These are phyloP conservation scores for Penicillium turbatum DNA, from an alignment of 495 filamentous ascomycete genomes.

Conservation along the genomic window DNA sequence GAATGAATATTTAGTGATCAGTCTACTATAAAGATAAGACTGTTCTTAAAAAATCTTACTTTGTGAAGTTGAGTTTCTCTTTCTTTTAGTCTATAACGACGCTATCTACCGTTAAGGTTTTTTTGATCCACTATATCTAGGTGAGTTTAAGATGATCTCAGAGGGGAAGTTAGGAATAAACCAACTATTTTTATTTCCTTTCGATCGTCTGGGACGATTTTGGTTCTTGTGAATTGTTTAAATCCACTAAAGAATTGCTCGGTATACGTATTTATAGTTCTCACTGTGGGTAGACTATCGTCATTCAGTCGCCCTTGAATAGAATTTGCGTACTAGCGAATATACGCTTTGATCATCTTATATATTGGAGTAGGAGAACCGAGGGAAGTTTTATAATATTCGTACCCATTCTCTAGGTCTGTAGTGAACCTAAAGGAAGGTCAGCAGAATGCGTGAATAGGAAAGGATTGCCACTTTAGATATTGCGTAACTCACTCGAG, in stretches of 20 bases:
- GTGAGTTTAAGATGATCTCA: neutral
- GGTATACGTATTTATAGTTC: neutral
- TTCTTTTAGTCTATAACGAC: conserved; percentile 8
- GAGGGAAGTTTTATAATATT: neutral
- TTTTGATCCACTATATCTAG: neutral
- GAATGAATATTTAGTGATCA: conserved; percentile 4
- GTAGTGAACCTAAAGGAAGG: no score
- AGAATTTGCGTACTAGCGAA: neutral
- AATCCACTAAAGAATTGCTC: conserved; percentile 1
- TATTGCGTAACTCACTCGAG: no score
- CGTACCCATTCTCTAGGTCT: neutral
- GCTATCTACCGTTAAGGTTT: conserved; percentile 1
- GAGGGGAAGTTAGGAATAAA: neutral
- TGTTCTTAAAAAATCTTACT: conserved; percentile 5
- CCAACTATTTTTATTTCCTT: neutral
- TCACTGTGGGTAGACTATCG: neutral
- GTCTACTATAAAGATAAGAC: conserved; percentile 1
- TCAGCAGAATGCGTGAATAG: no score
- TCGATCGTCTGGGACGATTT: neutral
- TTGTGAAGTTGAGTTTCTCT: conserved; percentile 10
- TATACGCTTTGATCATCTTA: neutral
- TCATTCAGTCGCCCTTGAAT: neutral
- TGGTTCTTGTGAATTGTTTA: neutral
- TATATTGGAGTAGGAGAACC: neutral
- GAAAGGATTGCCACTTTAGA: no score